These are phyloP conservation scores for Populus trichocarpa DNA, from an alignment of 441 rosid genomes.

Conservation along the genomic window DNA sequence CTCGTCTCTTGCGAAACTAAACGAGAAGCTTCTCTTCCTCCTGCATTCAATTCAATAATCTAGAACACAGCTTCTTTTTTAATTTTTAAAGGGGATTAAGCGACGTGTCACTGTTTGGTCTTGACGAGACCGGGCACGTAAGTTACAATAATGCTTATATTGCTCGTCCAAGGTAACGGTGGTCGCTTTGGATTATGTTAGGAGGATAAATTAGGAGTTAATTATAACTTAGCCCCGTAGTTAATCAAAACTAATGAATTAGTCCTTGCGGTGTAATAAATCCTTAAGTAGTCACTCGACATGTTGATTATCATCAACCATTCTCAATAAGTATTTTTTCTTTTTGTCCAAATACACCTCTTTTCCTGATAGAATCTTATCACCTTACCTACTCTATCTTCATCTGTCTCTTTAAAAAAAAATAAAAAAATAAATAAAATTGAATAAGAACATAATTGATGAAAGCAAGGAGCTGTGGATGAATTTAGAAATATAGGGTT, in stretches of 20 bases:
- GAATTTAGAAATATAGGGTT: too few species aligned
- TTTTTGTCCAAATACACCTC: background rate
- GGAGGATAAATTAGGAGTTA: background rate
- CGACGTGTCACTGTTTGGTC: too few species aligned
- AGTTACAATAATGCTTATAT: background rate
- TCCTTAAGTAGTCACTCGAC: background rate
- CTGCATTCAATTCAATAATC: too few species aligned
- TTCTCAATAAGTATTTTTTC: background rate
- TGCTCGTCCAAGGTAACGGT: background rate
- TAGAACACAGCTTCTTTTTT: too few species aligned
- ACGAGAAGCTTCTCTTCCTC: background rate
- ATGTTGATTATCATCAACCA: background rate
- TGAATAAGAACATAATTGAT: too few species aligned
- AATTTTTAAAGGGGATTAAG: too few species aligned
- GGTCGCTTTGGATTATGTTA: background rate
- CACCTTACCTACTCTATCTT: background rate
- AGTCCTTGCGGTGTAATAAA: background rate
- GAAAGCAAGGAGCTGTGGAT: too few species aligned
- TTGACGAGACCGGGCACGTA: too few species aligned
- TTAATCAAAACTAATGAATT: background rate
- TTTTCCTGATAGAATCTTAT: background rate
- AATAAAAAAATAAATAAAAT: too few species aligned
- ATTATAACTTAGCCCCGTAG: background rate
- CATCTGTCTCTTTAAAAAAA: background rate
- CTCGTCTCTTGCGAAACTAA: background rate